Evolutionary conservation across 2,329 filamentous ascomycete species (phyloP).

Genomic region (Alternaria triticimaculans): DNA sequence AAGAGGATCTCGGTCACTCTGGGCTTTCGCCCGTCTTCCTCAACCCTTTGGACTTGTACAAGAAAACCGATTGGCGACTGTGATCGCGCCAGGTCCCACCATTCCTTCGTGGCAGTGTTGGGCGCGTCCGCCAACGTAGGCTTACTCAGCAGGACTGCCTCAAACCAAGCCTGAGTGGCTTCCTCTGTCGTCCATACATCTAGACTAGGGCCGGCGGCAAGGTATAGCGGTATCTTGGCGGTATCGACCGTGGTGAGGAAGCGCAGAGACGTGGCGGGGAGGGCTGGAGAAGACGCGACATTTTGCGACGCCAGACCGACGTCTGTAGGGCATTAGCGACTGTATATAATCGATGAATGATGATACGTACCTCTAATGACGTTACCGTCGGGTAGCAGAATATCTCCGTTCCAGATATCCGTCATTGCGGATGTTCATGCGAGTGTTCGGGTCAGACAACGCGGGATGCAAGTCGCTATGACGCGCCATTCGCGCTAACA

Average conservation of each 20-base stretch:
- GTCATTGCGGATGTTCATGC: conserved; percentile 26
- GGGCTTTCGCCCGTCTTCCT: conserved; percentile 6
- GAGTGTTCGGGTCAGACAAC: neutral
- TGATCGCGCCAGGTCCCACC: conserved; percentile 47
- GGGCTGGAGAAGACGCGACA: conserved; percentile 18
- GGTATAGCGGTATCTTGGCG: conserved; percentile 49
- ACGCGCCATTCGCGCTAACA: conserved; percentile 22
- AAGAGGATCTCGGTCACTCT: conserved; percentile 55
- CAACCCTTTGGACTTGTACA: conserved; percentile 33
- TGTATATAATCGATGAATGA: too few species aligned
- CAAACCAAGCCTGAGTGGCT: conserved; percentile 51
- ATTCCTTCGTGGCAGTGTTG: conserved; percentile 22
- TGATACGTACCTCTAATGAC: conserved; percentile 29
- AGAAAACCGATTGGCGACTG: conserved; percentile 53
- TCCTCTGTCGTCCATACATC: conserved; percentile 47
- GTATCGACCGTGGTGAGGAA: conserved; percentile 52
- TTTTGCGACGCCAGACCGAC: conserved; percentile 36
- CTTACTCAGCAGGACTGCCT: conserved; percentile 41
- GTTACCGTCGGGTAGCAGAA: conserved; percentile 36
- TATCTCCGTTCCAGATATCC: conserved; percentile 45
- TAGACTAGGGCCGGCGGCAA: conserved; percentile 47
- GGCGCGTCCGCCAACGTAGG: conserved; percentile 3
- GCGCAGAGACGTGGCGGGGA: conserved; percentile 29
- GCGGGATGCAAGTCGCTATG: conserved; percentile 7
- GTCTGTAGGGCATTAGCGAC: conserved; percentile 23